A percentile compares a stretch with the other conserved stretches of the same genome.
phyloP scores from a whole-genome alignment of 129 eudicot genomes.

The Flaveria robusta region DNA sequence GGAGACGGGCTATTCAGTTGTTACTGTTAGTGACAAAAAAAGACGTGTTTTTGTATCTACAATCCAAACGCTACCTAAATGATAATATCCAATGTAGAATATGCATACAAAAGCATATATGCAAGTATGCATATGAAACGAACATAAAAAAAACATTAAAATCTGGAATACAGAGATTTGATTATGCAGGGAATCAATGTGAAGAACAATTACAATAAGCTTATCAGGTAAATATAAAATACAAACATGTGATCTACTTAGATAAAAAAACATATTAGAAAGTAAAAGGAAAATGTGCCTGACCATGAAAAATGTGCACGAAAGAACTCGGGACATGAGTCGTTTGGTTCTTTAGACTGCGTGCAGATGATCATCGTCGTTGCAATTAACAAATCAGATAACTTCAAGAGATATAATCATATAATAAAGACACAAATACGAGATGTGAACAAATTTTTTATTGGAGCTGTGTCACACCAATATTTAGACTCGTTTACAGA shows the following conservation, averaged over 20 bases:
- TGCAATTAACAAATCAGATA: slow-evolving; percentile 14
- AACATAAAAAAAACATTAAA: background rate
- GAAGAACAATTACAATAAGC: slow-evolving; percentile 3
- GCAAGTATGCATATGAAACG: background rate
- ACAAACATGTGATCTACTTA: slow-evolving; percentile 13
- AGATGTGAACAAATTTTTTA: no score
- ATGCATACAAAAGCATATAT: background rate
- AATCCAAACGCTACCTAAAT: background rate
- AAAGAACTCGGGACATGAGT: slow-evolving; percentile 14
- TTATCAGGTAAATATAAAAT: slow-evolving; percentile 9
- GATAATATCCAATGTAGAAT: background rate
- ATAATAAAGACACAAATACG: no score
- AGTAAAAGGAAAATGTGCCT: slow-evolving; percentile 16
- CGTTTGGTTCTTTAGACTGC: slow-evolving; percentile 11
- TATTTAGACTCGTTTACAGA: background rate
- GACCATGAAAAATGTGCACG: slow-evolving; percentile 12
- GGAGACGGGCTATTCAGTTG: background rate
- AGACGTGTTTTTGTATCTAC: slow-evolving; percentile 15
- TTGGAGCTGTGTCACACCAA: no score
- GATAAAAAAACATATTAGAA: background rate
- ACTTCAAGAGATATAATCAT: background rate
- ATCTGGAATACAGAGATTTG: background rate
- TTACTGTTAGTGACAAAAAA: slow-evolving; percentile 18
- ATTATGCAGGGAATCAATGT: background rate
- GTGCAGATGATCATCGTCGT: background rate